Evolutionary conservation across 768 basidiomycete genomes (phyloP).

Genomic region (Pholiota microspora): DNA sequence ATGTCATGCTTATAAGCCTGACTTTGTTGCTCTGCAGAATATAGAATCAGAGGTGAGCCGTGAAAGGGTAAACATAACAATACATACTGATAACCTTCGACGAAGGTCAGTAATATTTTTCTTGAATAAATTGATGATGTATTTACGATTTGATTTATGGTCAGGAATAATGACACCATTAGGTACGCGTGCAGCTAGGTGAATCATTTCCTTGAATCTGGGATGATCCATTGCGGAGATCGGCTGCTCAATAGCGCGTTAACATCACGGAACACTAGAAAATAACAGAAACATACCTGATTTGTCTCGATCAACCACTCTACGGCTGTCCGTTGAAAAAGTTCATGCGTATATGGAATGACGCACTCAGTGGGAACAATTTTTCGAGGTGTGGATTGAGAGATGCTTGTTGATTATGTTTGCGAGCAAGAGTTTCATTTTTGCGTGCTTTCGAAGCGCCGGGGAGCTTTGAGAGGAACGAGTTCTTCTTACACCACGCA

Average conservation of each 20-base stretch:
- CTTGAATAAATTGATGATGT: background rate
- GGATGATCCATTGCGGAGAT: constrained; percentile 24
- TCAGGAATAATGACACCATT: constrained; percentile 26
- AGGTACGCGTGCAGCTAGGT: constrained; percentile 26
- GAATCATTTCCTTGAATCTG: constrained; percentile 25
- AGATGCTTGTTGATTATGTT: background rate
- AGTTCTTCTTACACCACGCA: constrained; percentile 8
- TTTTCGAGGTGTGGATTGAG: background rate
- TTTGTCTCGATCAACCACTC: constrained; percentile 13
- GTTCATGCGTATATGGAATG: constrained; percentile 4
- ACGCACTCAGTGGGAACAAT: background rate
- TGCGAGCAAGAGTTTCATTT: background rate
- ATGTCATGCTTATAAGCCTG: constrained; percentile 29
- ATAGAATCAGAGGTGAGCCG: background rate
- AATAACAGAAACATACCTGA: background rate
- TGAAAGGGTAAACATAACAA: background rate
- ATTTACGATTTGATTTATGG: background rate
- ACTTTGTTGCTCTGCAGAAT: background rate
- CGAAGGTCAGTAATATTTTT: background rate
- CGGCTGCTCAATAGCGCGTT: background rate
- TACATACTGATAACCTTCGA: background rate
- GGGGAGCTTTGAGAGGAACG: constrained; percentile 13
- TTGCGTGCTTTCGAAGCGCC: constrained; percentile 5
- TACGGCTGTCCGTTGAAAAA: constrained; percentile 6
- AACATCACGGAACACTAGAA: background rate